Base-by-base conservation (phyloP, 2,329 filamentous ascomycete species). In the Neurospora sp. region DNA sequence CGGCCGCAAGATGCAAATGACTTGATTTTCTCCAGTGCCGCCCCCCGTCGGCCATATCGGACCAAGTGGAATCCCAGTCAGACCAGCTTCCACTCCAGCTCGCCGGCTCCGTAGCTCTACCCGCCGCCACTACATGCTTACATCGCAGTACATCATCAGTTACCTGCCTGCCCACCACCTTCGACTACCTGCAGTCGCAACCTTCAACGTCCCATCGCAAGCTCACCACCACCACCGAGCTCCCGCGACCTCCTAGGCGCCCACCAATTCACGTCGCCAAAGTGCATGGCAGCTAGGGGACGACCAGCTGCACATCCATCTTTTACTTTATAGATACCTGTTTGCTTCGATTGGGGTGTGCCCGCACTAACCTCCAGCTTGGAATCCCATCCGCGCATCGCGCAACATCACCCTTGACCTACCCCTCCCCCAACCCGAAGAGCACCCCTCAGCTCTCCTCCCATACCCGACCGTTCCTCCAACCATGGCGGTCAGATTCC, bases 401-500 rank as follows among this genome's bases (percentile, higher is more conserved):
- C 28, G 52, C 52, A 36, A 62, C 46, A 52, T 15, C 52, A 62
- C 52, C 52, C 23, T 62, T 62, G 52, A 62, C 52, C 52, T 62
- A 67, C 66, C 28, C 68, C 66, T 33, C 46, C 46, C 23, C 46
- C 46, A 17, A 40, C 6, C 46, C 46, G 46, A 58, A 58, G 46
- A 58, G 46, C 46, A 58, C 46, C 13, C 52, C 52, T 62, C 52
- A 36, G 52, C 52, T 62, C 52, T 62, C 15, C 52, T 36, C 52
- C 52, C 52, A 36, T 17, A 62, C 15, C 3, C 1, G 23, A 33
- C 52, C 52, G 28, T 62, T 33, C 8, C 52, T 38, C n/a, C 40
- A 68, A 46, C 42, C 39, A 75, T 74, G 72, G 70, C 74, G 69
- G 74, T 72, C 58, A 74, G 78, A 72, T 74, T 78, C 72, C 76